A percentile compares a stretch with the other conserved stretches of the same genome.
Evolutionary conservation across 495 filamentous ascomycete genomes (phyloP).

Genomic region (Jackrogersella multiformis): DNA sequence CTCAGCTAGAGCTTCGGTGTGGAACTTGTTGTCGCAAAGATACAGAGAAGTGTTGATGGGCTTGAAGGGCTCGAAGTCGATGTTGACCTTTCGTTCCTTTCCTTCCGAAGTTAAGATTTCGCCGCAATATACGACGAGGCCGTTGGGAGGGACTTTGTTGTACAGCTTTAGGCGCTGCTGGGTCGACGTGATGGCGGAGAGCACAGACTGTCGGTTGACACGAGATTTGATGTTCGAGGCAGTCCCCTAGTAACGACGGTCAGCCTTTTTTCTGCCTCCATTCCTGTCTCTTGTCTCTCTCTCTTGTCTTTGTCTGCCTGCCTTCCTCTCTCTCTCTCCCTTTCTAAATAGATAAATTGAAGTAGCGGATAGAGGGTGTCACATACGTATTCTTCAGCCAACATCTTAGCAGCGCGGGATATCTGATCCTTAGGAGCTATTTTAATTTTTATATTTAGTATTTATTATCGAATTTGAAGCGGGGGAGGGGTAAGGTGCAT

Average conservation of each 20-base stretch:
- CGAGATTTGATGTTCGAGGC: slow-evolving; percentile 99
- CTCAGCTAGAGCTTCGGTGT: slow-evolving; percentile 95
- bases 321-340: too few relatives aligned
- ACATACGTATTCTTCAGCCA: slow-evolving; percentile 99
- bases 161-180: slow-evolving; percentile 99
- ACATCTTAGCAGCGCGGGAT: slow-evolving; percentile 96
- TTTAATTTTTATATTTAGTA: background rate
- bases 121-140: slow-evolving; percentile 97
- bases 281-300: too few relatives aligned
- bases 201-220: slow-evolving; percentile 95
- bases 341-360: background rate
- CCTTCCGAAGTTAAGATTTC: slow-evolving; percentile 99
- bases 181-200: slow-evolving; percentile 97
- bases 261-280: too few relatives aligned
- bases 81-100: slow-evolving; percentile 99
- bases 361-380: background rate
- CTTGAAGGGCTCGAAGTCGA: slow-evolving; percentile 99
- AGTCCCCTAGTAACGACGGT: slow-evolving; percentile 74
- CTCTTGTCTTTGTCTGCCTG: too few relatives aligned
- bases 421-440: slow-evolving; percentile 96
- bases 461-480: slow-evolving; percentile 12
- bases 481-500: slow-evolving; percentile 50
- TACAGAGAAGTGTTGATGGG: slow-evolving; percentile 99
- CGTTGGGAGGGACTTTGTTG: slow-evolving; percentile 97
- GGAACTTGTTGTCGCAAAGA: slow-evolving; percentile 99